Evolutionary conservation across 306 rosid species (phyloP), one percentile per base, ranked within the genome.

Genomic region (Bauhinia variegata): DNA sequence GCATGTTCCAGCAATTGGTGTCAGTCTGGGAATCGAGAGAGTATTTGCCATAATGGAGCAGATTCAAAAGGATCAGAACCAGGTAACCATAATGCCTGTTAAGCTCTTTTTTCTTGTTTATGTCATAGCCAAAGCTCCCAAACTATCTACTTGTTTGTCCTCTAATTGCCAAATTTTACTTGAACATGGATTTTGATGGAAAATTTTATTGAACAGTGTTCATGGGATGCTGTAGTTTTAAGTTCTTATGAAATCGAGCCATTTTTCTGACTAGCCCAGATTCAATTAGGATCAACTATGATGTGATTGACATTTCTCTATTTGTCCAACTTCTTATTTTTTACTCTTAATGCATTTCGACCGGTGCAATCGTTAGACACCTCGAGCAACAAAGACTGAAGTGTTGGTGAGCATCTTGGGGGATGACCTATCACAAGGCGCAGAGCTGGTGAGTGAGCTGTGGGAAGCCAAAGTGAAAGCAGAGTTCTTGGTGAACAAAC

Each of bases 11-110:
- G 89, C 98, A 36, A 91, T 93, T 78, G 98, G 98, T 68, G 82
- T 88, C n/a, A 93, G 98, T 72, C 91, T 93, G 73, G 98, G 98
- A 82, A 93, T 93, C 19, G 97, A 90, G 73, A 89, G 97, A 60
- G 97, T 93, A 53, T 88, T 93, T 83, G 70, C 85, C 61, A 93
- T 93, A 70, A 84, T 89, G 97, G 98, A 93, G 75, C 89, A 86
- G 71, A 78, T 71, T 8, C 80, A 86, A 69, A 82, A 81, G 71
- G 88, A 78, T 72, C 89, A 78, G 75, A 88, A 83, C 47, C 84
- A 93, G 96, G 99, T 93, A 43, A 75, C 55, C 55, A 57, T 72
- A 75, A 72, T 41, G 11, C 58, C 71, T 58, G 54, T 38, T 47
- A 13, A 5, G 42, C 47, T n/a, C 37, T 71, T 1, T 10, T 39